Base-by-base conservation (phyloP, 2,329 filamentous ascomycete species). In the Colletotrichum costaricense region DNA sequence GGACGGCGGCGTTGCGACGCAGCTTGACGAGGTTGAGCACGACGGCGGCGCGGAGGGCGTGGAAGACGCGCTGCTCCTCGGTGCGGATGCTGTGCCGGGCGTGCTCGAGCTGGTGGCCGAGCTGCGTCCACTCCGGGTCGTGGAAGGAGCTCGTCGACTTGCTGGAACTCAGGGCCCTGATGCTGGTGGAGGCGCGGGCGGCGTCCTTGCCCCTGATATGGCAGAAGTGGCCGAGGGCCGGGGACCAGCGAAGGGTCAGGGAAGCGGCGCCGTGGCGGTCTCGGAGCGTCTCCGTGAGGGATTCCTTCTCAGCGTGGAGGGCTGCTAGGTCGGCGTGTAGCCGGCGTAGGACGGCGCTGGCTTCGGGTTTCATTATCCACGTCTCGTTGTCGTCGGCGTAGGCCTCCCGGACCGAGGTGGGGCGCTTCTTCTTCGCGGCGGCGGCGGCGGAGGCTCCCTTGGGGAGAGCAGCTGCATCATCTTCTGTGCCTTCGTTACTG, bases 91-190 rank as follows among this genome's bases (percentile, higher is more conserved):
- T 92, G 62, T 92, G 85, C 72, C 93, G 94, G 7, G 90, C 88
- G 77, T 94, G 92, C 82, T 98, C 95, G 76, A 98, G 91, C 22
- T 88, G 88, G 60, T 91, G 90, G 28, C 97, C 97, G 1, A 99
- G 89, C 14, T 88, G 84, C 0, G 94, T 95, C 97, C 97, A 99
- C 77, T 94, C 92, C 0, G 93, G 88, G 5, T 95, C 86, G 79
- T 98, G 93, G 80, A 98, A 96, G 1, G 95, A 94, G 38, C 93
- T 91, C 0, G 97, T 98, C 12, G 91, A 93, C 77, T 95, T 97
- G 77, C 93, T 96, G 2, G 94, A 93, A 38, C 92, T 93, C 63
- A 98, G 88, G 67, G 87, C 90, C n/a, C 84, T 84, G 26, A 83
- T 75, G 57, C 80, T 74, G 30, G 75, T 52, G 9, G 75, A 57